These are phyloP conservation scores for Aureobasidium sp. DNA, from an alignment of 2,329 filamentous ascomycete species.

Conservation along the genomic window DNA sequence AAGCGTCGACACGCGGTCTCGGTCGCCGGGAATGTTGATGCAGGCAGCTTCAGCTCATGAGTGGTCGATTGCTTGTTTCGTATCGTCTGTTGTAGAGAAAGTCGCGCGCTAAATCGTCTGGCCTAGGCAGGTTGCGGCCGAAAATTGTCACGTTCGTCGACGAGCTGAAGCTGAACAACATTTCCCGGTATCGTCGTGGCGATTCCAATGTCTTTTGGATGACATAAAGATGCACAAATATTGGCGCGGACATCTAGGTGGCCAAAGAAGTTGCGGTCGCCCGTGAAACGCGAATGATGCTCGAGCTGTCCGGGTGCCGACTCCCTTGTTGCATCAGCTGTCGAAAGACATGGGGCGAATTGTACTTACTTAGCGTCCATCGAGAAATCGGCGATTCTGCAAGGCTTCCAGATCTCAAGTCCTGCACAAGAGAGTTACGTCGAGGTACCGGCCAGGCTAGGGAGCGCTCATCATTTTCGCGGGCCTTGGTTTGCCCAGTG, in stretches of 20 bases:
- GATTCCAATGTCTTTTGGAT: neutral
- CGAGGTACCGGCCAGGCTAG: neutral
- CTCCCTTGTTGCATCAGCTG: neutral
- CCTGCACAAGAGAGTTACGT: neutral
- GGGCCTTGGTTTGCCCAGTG: neutral
- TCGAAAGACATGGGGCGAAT: neutral
- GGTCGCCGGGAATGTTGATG: too few species aligned
- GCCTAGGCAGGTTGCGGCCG: neutral
- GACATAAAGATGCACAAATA: neutral
- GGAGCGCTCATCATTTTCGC: neutral
- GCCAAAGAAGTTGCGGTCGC: neutral
- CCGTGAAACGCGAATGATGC: neutral
- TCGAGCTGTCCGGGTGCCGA: neutral
- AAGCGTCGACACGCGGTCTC: neutral
- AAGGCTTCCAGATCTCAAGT: neutral
- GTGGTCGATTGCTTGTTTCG: neutral
- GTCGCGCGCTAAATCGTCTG: neutral
- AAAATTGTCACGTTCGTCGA: neutral
- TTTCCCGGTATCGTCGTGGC: neutral
- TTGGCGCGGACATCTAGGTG: neutral
- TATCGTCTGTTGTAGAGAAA: neutral
- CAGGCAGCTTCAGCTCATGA: neutral
- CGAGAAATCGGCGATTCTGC: neutral
- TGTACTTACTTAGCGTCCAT: neutral
- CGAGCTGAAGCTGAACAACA: neutral